phyloP scores from a whole-genome alignment of 805 yeast species.

The Helenozyma rhizophorensis region DNA sequence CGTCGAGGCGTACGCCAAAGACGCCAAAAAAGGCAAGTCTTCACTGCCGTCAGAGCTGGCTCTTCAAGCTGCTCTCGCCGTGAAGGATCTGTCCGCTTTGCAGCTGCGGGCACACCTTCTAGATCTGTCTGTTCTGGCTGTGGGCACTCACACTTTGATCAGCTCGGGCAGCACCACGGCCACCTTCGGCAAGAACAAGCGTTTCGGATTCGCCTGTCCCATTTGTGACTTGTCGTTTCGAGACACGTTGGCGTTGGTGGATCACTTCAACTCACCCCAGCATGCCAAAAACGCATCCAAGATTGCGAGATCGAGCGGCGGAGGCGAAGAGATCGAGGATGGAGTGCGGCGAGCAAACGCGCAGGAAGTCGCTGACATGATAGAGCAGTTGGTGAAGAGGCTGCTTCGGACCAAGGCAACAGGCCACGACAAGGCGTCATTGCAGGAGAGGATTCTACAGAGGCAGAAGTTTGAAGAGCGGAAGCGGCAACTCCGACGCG shows the following conservation, averaged over 20 bases:
- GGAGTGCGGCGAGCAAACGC: constrained; percentile 34
- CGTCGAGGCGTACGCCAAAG: constrained; percentile 54
- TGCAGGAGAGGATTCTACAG: constrained; percentile 37
- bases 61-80: constrained; percentile 1
- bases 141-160: constrained; percentile 31
- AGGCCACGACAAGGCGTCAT: constrained; percentile 13
- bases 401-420: constrained; percentile 15
- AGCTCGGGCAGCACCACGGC: constrained; percentile 17
- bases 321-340: constrained; percentile 22
- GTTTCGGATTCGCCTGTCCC: constrained; percentile 84
- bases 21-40: constrained; percentile 35
- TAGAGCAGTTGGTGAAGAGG: constrained; percentile 26
- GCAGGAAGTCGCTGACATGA: constrained; percentile 28
- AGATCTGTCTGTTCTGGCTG: constrained; percentile 27
- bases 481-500: constrained; percentile 24
- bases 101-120: constrained; percentile 31
- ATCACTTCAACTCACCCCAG: constrained; percentile 75
- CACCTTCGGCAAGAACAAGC: constrained; percentile 40
- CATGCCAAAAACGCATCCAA: constrained; percentile 41
- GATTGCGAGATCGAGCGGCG: constrained; percentile 9
- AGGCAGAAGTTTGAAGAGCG: constrained; percentile 37
- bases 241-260: constrained; percentile 76
- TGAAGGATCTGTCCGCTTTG: constrained; percentile 10
- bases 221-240: constrained; percentile 75
- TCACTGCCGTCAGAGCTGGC: no score